Evolutionary conservation across 1,139 yeast genomes (phyloP).

Genomic region (Debaryomycetaceae sp.): DNA sequence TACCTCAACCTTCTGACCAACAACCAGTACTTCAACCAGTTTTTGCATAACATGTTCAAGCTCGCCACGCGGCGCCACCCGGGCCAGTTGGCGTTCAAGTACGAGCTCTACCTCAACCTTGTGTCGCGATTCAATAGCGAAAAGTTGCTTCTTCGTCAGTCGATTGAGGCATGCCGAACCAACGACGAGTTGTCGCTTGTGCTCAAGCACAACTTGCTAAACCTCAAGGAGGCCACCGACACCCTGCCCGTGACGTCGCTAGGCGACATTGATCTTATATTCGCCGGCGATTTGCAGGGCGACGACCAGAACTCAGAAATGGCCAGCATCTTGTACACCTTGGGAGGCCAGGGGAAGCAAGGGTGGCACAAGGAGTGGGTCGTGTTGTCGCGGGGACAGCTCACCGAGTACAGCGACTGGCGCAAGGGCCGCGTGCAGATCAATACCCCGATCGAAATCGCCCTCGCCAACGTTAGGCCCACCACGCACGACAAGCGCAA

Average conservation of each 20-base stretch:
- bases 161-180: slow-evolving; percentile 38
- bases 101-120: slow-evolving; percentile 30
- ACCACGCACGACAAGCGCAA: slow-evolving; percentile 45
- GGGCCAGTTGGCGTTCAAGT: slow-evolving; percentile 15
- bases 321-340: slow-evolving; percentile 60
- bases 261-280: slow-evolving; percentile 1
- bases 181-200: slow-evolving; percentile 39
- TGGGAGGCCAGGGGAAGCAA: slow-evolving; percentile 69
- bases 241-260: slow-evolving; percentile 1
- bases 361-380: slow-evolving; percentile 96
- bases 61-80: slow-evolving; percentile 13
- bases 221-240: no score
- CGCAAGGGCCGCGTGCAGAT: slow-evolving; percentile 63
- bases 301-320: slow-evolving; percentile 29
- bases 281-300: neutral
- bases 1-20: slow-evolving; percentile 59
- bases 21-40: slow-evolving; percentile 39
- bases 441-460: slow-evolving; percentile 67
- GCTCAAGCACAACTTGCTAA: slow-evolving; percentile 27
- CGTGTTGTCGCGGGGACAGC: slow-evolving; percentile 60
- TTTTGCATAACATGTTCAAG: slow-evolving; percentile 37
- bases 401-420: slow-evolving; percentile 80
- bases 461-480: slow-evolving; percentile 64
- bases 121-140: slow-evolving; percentile 40
- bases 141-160: slow-evolving; percentile 38